phyloP scores from a whole-genome alignment of 768 basidiomycete genomes.

The Termitomyces sp. region DNA sequence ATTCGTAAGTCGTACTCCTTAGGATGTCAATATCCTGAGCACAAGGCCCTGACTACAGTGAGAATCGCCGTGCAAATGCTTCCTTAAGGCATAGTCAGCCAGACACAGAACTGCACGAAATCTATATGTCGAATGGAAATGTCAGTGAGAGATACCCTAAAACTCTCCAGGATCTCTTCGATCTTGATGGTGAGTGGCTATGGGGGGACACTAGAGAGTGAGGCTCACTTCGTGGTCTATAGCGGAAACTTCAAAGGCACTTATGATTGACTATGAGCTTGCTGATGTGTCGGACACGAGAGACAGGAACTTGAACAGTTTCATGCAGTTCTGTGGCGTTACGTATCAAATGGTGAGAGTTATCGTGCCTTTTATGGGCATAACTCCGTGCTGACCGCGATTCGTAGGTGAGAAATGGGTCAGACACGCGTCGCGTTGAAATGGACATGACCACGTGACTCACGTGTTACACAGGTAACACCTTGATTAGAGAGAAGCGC shows the following conservation, averaged over 20 bases:
- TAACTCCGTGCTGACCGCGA: background rate
- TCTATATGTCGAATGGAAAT: conserved; percentile 41
- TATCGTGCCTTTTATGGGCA: background rate
- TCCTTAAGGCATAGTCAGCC: conserved; percentile 35
- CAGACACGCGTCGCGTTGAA: conserved; percentile 3
- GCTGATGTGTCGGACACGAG: conserved; percentile 30
- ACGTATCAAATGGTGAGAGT: conserved; percentile 47
- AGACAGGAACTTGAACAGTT: conserved; percentile 45
- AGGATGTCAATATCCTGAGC: background rate
- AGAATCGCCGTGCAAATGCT: conserved; percentile 51
- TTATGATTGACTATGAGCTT: conserved; percentile 34
- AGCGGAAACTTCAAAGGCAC: conserved; percentile 27
- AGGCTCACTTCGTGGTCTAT: background rate
- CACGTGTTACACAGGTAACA: background rate
- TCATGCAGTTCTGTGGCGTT: conserved; percentile 55
- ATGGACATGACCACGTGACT: background rate
- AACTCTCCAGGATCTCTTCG: conserved; percentile 45
- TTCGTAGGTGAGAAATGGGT: conserved; percentile 12
- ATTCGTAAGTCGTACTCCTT: conserved; percentile 39
- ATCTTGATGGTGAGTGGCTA: conserved; percentile 39
- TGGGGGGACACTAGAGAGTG: background rate
- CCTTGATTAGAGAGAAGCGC: background rate
- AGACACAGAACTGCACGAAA: conserved; percentile 36
- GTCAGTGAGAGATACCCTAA: conserved; percentile 46
- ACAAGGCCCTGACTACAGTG: conserved; percentile 27